Base-by-base conservation (phyloP, 1,284 basidiomycete genomes). In the Leccinum brunneo-olivaceum region DNA sequence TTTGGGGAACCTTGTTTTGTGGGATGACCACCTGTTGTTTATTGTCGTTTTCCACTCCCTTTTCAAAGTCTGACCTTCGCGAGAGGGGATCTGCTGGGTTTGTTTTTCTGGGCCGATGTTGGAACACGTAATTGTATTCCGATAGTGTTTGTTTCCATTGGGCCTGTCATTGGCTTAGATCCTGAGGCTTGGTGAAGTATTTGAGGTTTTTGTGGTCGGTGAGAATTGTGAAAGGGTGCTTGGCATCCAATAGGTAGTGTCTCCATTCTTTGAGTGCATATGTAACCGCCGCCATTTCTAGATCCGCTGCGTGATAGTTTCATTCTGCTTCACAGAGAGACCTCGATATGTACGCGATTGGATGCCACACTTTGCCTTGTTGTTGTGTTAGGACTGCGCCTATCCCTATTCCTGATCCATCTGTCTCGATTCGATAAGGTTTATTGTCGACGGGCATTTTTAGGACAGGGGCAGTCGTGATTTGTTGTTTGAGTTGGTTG, bases 401-500 rank as follows among this genome's bases (percentile, higher is more conserved):
- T 1, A 24, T 0, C 0, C 38, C 21, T 1, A 30, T 16, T 3
- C n/a, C 29, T 16, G 29, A 30, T 7, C 29, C 6, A 7, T 30
- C 7, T 11, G 29, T 30, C 6, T 30, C n/a, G 6, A 30, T 30
- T 2, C n/a, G n/a, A 6, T n/a, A 30, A 3, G 12, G 34, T 3
- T 5, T 20, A 8, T 7, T 6, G 14, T 34, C 14, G 0, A 1
- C 21, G 6, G 20, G 34, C 20, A 12, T 24, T 0, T 4, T 6
- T 0, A 41, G 5, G 0, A 9, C 32, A 2, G 40, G 40, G 2
- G 24, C 19, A 0, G 14, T 21, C 1, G 32, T 41, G 4, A 41
- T 27, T 0, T 1, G 1, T n/a, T 3, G 0, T 20, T 41, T 41
- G 1, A 41, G 14, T 1, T 0, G 10, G 2, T 34, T 8, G 10